phyloP scores from a whole-genome alignment of 768 basidiomycete species.

The Amanita rubescens region DNA sequence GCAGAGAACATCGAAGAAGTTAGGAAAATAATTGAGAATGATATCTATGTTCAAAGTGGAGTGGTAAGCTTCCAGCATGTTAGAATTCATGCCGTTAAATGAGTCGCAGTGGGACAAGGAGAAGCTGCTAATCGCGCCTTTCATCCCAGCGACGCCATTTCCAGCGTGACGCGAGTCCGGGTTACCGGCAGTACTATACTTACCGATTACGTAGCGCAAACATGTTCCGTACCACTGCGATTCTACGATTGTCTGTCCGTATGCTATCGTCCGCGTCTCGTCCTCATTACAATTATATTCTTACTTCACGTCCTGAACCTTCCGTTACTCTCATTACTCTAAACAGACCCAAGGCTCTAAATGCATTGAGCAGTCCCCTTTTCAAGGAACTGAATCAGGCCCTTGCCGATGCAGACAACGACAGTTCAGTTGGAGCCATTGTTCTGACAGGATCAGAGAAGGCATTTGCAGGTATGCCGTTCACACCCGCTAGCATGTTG shows the following conservation, averaged over 20 bases:
- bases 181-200: too few species aligned
- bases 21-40: slow-evolving; percentile 22
- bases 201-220: too few species aligned
- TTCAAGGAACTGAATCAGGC: slow-evolving; percentile 80
- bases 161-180: slow-evolving; percentile 8
- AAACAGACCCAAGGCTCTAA: slow-evolving; percentile 85
- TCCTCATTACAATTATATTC: slow-evolving; percentile 54
- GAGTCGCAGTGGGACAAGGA: slow-evolving; percentile 9
- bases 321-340: slow-evolving; percentile 75
- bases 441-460: slow-evolving; percentile 89
- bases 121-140: slow-evolving; percentile 11
- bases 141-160: slow-evolving; percentile 22
- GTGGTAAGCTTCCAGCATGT: slow-evolving; percentile 24
- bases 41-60: slow-evolving; percentile 31
- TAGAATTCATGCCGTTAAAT: not conserved
- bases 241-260: slow-evolving; percentile 14
- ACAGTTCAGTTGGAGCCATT: slow-evolving; percentile 70
- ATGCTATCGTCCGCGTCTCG: slow-evolving; percentile 45
- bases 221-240: not conserved
- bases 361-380: slow-evolving; percentile 77
- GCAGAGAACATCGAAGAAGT: slow-evolving; percentile 42
- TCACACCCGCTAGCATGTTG: not conserved
- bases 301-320: slow-evolving; percentile 60
- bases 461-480: slow-evolving; percentile 81
- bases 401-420: slow-evolving; percentile 59